Evolutionary conservation across 2,329 filamentous ascomycete genomes (phyloP), one percentile per base, ranked within the genome.

Genomic region (Grosmannia clavigera): DNA sequence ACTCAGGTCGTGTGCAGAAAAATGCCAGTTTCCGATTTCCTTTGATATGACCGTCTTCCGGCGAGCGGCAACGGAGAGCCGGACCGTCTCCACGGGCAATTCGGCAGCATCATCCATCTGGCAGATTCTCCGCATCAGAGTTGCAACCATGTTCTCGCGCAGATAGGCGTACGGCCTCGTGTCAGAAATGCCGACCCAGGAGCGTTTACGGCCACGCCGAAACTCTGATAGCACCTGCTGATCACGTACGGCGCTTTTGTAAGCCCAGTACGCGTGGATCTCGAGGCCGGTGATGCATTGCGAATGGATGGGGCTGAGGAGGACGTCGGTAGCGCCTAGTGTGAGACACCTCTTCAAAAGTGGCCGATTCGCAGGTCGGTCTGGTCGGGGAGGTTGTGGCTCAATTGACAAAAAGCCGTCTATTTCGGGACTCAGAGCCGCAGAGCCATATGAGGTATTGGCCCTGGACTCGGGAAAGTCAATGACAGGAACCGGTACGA

Each of bases 131-230:
- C 86, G 87, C 88, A 96, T 94, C 61, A 96, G 79, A 60, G 86
- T 86, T 1, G 90, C 94, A 5, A 96, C 92, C 90, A 96, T 96
- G 57, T 88, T 89, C 74, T 96, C 92, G 62, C 92, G 81, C 59
- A 96, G 75, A 73, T 96, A 96, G 19, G 90, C 86, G 74, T 91
- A 96, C 1, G 91, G 90, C 70, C 92, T 87, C 66, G 90, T 83
- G 65, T 92, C 88, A 68, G 89, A 83, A 12, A 95, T 81, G 31
- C 92, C 91, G 51, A 96, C 90, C 92, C 92, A 96, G 0, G 92
- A 96, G 58, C 90, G 83, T 72, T 95, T 95, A 60, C 91, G 82
- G 53, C 86, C 84, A 65, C 86, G 84, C 68, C 86, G 87, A 61
- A 87, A 78, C 62, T 88, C 86, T 60, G 91, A 70, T 63, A 91